phyloP scores from a whole-genome alignment of 1,139 yeast species.

The Yamadazyma trypodendri region DNA sequence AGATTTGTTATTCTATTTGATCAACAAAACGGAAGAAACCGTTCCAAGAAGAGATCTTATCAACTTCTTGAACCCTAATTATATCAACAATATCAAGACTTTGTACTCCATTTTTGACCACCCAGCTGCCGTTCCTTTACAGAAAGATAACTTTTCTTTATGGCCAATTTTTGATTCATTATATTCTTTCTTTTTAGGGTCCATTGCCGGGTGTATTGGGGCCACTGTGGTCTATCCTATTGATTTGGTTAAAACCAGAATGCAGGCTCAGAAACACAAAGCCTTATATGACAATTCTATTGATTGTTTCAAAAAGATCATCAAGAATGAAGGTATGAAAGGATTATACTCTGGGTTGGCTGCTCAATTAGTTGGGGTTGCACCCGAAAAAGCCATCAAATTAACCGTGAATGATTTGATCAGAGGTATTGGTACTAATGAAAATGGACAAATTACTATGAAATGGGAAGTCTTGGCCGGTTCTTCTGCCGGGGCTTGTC shows the following conservation, averaged over 20 bases:
- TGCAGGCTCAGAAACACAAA: constrained; percentile 90
- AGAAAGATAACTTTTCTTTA: constrained; percentile 43
- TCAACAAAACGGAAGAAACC: constrained; percentile 46
- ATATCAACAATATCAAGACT: constrained; percentile 34
- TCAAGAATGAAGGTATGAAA: constrained; percentile 73
- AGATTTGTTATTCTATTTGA: constrained; percentile 47
- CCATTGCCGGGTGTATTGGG: constrained; percentile 96
- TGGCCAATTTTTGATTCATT: constrained; percentile 76
- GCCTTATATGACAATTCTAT: constrained; percentile 74
- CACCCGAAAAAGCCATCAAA: constrained; percentile 97
- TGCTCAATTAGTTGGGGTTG: constrained; percentile 95
- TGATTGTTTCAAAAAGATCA: constrained; percentile 82
- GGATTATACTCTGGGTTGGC: constrained; percentile 95
- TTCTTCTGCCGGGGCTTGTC: constrained; percentile 94
- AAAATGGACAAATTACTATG: constrained; percentile 59
- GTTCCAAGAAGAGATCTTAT: constrained; percentile 54
- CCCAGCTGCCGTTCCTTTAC: constrained; percentile 36
- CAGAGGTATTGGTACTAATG: constrained; percentile 68
- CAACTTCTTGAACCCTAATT: constrained; percentile 47
- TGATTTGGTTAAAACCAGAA: constrained; percentile 92
- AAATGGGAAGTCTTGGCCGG: constrained; percentile 84
- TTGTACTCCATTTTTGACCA: constrained; percentile 44
- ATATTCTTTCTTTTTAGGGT: constrained; percentile 86
- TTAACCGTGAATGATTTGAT: constrained; percentile 90
- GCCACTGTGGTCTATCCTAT: constrained; percentile 98